phyloP scores from a whole-genome alignment of 148 eudicot species.

The Cornus kousa region DNA sequence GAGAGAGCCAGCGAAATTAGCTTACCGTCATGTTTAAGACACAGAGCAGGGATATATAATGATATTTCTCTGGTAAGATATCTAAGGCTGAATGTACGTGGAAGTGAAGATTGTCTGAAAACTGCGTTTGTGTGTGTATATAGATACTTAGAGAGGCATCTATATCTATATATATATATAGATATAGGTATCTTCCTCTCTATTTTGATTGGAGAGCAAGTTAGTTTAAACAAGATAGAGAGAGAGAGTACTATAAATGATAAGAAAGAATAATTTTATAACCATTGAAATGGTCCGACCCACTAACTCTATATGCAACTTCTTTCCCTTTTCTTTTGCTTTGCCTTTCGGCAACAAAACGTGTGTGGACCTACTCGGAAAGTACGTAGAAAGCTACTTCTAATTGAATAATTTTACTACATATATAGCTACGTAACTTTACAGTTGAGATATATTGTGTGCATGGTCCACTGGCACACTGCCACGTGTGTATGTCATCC shows the following conservation, averaged over 20 bases:
- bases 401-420: too few relatives aligned
- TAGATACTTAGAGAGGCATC: neutral
- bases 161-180: neutral
- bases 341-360: too few relatives aligned
- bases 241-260: neutral
- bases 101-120: neutral
- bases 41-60: neutral
- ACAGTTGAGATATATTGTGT: too few relatives aligned
- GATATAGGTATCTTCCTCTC: neutral
- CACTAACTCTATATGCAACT: too few relatives aligned
- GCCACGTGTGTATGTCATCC: too few relatives aligned
- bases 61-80: neutral
- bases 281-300: neutral
- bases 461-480: too few relatives aligned
- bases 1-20: neutral
- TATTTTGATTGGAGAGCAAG: neutral
- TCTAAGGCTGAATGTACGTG: neutral
- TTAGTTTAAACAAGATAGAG: too few relatives aligned
- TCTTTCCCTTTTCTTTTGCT: too few relatives aligned
- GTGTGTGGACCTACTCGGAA: too few relatives aligned
- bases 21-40: slow-evolving; percentile 10
- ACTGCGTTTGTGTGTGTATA: neutral
- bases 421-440: too few relatives aligned
- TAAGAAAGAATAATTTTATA: neutral
- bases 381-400: too few relatives aligned